Percentiles rank a stretch among this genome's conserved stretches.
phyloP scores from a whole-genome alignment of 495 filamentous ascomycete species.

The Ramalina peruviana region DNA sequence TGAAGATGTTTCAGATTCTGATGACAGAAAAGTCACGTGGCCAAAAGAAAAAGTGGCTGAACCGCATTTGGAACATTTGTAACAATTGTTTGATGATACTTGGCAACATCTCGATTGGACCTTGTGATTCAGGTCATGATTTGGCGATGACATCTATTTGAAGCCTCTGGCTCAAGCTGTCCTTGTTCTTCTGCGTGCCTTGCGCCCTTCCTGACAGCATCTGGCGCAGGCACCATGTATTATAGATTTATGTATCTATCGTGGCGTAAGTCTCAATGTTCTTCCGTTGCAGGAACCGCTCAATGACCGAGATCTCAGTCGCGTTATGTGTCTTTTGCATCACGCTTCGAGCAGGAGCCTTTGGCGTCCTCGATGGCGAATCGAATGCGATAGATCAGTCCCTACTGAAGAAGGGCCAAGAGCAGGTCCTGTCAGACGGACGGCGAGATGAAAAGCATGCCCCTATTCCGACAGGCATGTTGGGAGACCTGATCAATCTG shows the following conservation, averaged over 20 bases:
- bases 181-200: too few species aligned
- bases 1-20: too few species aligned
- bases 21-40: too few species aligned
- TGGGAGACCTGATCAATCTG: background rate
- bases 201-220: background rate
- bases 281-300: background rate
- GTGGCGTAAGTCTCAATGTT: background rate
- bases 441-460: too few species aligned
- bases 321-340: slow-evolving; percentile 7
- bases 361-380: background rate
- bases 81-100: too few species aligned
- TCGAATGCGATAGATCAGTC: slow-evolving; percentile 3
- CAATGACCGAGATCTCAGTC: slow-evolving; percentile 1
- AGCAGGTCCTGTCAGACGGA: background rate
- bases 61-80: too few species aligned
- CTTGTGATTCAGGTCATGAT: too few species aligned
- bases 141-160: too few species aligned
- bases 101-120: too few species aligned
- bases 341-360: background rate
- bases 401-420: slow-evolving; percentile 4
- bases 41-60: too few species aligned
- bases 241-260: background rate
- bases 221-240: background rate
- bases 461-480: too few species aligned
- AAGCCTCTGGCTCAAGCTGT: too few species aligned